Evolutionary conservation across 371 early-diverging fungal species (phyloP).

Genomic region (Rhizopus microsporus): DNA sequence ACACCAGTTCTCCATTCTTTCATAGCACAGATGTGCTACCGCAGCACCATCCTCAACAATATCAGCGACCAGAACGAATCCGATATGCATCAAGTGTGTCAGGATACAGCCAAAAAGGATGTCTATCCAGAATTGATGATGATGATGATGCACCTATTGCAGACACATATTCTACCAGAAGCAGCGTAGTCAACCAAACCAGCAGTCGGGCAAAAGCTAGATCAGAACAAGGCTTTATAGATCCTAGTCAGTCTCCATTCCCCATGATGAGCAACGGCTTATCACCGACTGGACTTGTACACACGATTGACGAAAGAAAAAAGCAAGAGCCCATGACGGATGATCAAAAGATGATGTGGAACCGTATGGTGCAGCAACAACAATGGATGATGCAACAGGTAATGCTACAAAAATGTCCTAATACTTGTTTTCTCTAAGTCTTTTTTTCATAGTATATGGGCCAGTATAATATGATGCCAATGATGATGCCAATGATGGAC

Average conservation of each 20-base stretch:
- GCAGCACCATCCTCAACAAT: neutral
- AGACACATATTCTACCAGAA: slow-evolving; percentile 28
- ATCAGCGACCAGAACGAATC: neutral
- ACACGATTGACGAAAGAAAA: slow-evolving; percentile 41
- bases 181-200: slow-evolving; percentile 26
- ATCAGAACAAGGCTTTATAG: slow-evolving; percentile 8
- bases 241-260: slow-evolving; percentile 6
- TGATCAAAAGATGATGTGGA: slow-evolving; percentile 21
- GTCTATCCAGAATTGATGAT: slow-evolving; percentile 17
- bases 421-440: slow-evolving; percentile 6
- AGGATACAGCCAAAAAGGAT: slow-evolving; percentile 8
- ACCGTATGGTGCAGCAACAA: slow-evolving; percentile 40
- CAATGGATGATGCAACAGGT: slow-evolving; percentile 36
- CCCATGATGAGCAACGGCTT: slow-evolving; percentile 21
- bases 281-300: slow-evolving; percentile 28
- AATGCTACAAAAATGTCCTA: slow-evolving; percentile 6
- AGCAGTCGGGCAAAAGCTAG: slow-evolving; percentile 4
- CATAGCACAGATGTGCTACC: slow-evolving; percentile 9
- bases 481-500: slow-evolving; percentile 40
- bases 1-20: slow-evolving; percentile 2
- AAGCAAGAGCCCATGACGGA: slow-evolving; percentile 33
- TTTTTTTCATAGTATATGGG: slow-evolving; percentile 19
- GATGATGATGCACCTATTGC: slow-evolving; percentile 26
- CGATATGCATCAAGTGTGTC: slow-evolving; percentile 8
- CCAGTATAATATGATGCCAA: slow-evolving; percentile 20